Evolutionary conservation across 1,284 basidiomycete genomes (phyloP).

Genomic region (Tremellales sp.): DNA sequence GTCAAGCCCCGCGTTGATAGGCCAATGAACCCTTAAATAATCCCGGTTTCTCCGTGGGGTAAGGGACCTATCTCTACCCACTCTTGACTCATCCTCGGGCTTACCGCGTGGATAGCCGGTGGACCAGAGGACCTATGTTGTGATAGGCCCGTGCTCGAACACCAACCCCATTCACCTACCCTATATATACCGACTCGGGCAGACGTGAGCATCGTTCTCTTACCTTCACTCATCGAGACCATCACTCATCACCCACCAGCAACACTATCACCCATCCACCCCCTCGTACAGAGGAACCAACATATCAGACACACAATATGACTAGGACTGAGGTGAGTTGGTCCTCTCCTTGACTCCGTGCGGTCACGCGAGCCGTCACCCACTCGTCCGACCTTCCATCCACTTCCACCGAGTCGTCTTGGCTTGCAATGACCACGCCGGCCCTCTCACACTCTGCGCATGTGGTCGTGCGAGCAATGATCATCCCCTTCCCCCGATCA

Average conservation of each 20-base stretch:
- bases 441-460: too few relatives aligned
- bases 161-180: not conserved
- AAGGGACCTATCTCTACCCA: too few relatives aligned
- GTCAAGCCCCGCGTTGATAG: not conserved
- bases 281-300: too few relatives aligned
- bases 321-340: conserved; percentile 30
- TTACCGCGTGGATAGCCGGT: not conserved
- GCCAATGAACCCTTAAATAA: not conserved
- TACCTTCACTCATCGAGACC: not conserved
- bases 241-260: not conserved
- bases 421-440: too few relatives aligned
- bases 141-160: too few relatives aligned
- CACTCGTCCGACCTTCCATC: too few relatives aligned
- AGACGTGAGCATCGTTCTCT: too few relatives aligned
- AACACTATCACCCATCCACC: not conserved
- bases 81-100: not conserved
- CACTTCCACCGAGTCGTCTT: too few relatives aligned
- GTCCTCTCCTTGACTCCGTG: not conserved
- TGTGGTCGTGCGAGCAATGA: too few relatives aligned
- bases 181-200: not conserved
- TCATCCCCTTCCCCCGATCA: too few relatives aligned
- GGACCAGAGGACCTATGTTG: not conserved
- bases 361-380: not conserved
- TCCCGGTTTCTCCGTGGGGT: not conserved
- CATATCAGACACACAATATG: too few relatives aligned